Base-by-base conservation (phyloP, 1,284 basidiomycete genomes). In the Ganoderma boninense region DNA sequence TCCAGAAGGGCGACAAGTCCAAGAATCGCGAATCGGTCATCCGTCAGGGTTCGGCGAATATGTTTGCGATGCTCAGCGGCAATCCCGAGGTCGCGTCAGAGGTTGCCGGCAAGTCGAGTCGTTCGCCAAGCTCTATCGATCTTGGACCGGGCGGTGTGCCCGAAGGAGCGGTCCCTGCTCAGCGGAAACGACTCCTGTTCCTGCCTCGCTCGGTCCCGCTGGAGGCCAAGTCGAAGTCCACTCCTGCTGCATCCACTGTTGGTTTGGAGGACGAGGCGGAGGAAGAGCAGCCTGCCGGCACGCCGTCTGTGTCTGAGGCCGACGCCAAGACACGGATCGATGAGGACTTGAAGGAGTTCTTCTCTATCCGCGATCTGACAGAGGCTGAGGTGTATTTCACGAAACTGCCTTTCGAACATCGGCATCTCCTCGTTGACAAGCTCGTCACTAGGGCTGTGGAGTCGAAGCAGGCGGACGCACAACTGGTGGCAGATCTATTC, bases 381-480 rank as follows among this genome's bases (percentile, higher is more conserved):
- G 97, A 99, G 80, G 97, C 94, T 32, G 92, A 97, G 72, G 89
- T 90, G 66, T 95, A 96, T 82, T 94, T 97, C 81, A 86, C 88
- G 65, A 87, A 85, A 49, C 87, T 97, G 26, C 90, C 94, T 13
- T 78, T 84, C 26, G 85, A 87, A 68, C 87, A 93, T 78, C 91
- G 91, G 57, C 83, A 85, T 73, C 81, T 81, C 16, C 89, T 97
- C 46, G 88, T 97, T 73, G 90, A 95, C 77, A 91, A 90, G 81
- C 84, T 97, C 49, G 87, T 92, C 68, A 86, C 84, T n/a, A 84
- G 80, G 29, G 93, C 92, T 0, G 83, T 97, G 71, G 92, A 96
- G 80, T 89, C 91, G 76, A 98, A 97, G 84, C 89, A 93, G 80
- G 87, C 89, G n/a, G 95, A 96, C 73, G 95, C 95, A 43, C 85